Evolutionary conservation across 805 yeast species (phyloP), one percentile per base, ranked within the genome.

Genomic region (Metschnikowia continentalis): DNA sequence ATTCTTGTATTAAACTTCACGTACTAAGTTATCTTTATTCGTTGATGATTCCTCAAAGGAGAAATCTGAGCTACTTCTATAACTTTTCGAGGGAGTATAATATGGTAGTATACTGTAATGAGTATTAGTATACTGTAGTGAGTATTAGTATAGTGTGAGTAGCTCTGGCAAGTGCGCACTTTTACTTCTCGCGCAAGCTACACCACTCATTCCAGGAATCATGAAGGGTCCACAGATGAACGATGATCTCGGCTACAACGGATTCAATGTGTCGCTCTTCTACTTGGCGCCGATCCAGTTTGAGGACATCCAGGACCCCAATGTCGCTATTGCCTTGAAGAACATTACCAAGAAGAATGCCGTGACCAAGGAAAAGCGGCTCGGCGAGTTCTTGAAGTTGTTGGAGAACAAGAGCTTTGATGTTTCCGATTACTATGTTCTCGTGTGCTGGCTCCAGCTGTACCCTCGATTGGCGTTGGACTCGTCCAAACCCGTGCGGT

Each of bases 361-460:
- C 6, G 83, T 82, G n/a, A 92, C 98, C 0, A 87, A 84, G 61
- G 96, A 89, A 58, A 88, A 85, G 62, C 90, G 94, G 1, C 70
- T 90, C 23, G 63, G 57, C 5, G 95, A 87, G 39, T 60, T 73
- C 42, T 50, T 62, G 32, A 54, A 54, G 6, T 62, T 86, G 32
- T 59, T 74, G 2, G 59, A 65, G 3, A 79, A 41, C 7, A 2
- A 52, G 63, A 36, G 50, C 6, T 59, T 65, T 2, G 54, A 56
- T 32, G 61, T 61, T 15, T 49, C 47, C 35, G 84, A 84, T 54
- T 87, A 83, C 48, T 59, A 80, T 23, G 76, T 78, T 17, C 65
- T 78, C n/a, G 76, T 74, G 47, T 78, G 83, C 35, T 88, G 89
- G 96, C 75, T 88, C 42, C 96, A 90, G 65, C 57, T 89, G 19